phyloP scores from a whole-genome alignment of 768 basidiomycete species.

The Phaeotremella fagi region DNA sequence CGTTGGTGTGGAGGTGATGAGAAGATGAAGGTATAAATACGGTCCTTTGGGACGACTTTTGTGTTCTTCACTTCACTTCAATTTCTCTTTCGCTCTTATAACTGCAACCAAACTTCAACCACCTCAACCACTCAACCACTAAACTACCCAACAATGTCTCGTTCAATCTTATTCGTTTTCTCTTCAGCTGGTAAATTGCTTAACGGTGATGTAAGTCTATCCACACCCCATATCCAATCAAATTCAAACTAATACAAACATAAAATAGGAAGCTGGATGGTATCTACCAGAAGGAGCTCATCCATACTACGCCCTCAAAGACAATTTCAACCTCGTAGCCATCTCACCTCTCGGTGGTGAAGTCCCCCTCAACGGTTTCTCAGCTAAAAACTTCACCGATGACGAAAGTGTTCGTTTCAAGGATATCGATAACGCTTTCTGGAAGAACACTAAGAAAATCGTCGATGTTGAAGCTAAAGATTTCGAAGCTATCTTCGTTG shows the following conservation, averaged over 20 bases:
- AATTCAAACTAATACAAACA: too few relatives aligned
- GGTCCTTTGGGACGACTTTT: too few relatives aligned
- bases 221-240: too few relatives aligned
- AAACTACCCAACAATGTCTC: constrained; percentile 22
- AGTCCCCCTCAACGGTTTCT: constrained; percentile 60
- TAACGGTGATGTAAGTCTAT: constrained; percentile 25
- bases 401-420: constrained; percentile 60
- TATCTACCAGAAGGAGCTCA: constrained; percentile 73
- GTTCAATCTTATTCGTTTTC: constrained; percentile 63
- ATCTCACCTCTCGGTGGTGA: constrained; percentile 63
- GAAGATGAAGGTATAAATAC: too few relatives aligned
- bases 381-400: constrained; percentile 56
- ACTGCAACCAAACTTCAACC: too few relatives aligned
- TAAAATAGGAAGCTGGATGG: constrained; percentile 57
- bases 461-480: constrained; percentile 58
- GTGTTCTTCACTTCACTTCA: too few relatives aligned
- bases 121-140: too few relatives aligned
- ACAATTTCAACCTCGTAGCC: constrained; percentile 57
- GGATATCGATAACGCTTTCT: constrained; percentile 56
- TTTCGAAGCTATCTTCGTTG: constrained; percentile 71
- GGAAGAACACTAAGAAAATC: constrained; percentile 60
- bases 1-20: too few relatives aligned
- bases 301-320: constrained; percentile 59
- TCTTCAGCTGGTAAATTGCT: constrained; percentile 63
- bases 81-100: too few relatives aligned